Conservation (phyloP, 2,329 filamentous ascomycete genomes). For the Fusarium camptoceras region DNA sequence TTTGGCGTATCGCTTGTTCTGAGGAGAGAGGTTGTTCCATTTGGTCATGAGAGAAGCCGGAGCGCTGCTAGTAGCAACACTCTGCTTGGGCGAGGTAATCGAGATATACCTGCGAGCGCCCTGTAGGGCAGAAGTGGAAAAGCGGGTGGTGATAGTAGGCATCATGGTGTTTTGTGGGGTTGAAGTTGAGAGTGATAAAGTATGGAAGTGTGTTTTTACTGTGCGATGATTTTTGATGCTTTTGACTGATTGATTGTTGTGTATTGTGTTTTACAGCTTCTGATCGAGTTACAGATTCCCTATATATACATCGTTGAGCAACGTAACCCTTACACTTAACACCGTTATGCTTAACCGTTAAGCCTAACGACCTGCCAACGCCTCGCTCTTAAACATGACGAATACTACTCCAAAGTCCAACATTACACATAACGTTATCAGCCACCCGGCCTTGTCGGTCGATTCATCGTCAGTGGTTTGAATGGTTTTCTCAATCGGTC, state of each 20-base stretch:
- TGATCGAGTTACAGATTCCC: background rate
- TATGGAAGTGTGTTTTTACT: background rate
- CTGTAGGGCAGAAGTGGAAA: slow-evolving; percentile 25
- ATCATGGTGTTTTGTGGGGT: slow-evolving; percentile 34
- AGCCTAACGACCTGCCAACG: slow-evolving; percentile 17
- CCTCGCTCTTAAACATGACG: slow-evolving; percentile 15
- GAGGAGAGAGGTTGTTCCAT: slow-evolving; percentile 48
- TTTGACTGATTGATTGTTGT: slow-evolving; percentile 2
- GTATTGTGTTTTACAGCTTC: slow-evolving; percentile 4
- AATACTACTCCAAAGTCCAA: slow-evolving; percentile 1
- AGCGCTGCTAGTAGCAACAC: background rate
- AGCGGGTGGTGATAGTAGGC: slow-evolving; percentile 31
- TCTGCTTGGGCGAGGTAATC: slow-evolving; percentile 32
- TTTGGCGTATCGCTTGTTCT: slow-evolving; percentile 44
- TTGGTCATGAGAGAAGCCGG: background rate
- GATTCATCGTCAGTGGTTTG: slow-evolving; percentile 66
- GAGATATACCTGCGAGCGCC: slow-evolving; percentile 40
- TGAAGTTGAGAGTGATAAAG: background rate
- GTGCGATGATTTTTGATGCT: background rate
- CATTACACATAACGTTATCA: slow-evolving; percentile 24
- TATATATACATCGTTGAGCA: slow-evolving; percentile 26
- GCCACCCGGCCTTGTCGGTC: slow-evolving; percentile 48
- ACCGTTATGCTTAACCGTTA: slow-evolving; percentile 45
- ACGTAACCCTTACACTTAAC: background rate
- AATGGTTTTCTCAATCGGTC: slow-evolving; percentile 66